phyloP scores from a whole-genome alignment of 805 yeast species.

The Starmerella bacillaris region DNA sequence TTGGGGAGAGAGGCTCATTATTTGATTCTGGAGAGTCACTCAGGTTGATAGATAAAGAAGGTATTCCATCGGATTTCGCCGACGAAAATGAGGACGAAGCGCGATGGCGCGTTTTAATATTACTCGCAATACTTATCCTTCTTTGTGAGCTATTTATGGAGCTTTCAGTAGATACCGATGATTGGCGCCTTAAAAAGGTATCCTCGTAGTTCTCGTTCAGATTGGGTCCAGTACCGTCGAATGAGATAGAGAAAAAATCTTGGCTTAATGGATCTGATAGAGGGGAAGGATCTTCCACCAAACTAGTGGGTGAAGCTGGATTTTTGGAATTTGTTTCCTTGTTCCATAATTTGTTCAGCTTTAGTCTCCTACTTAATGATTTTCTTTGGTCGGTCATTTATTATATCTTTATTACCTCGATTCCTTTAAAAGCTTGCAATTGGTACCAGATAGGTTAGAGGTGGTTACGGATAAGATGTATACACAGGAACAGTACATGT shows the following conservation, averaged over 20 bases:
- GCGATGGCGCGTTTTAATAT: not conserved
- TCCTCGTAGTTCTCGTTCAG: not conserved
- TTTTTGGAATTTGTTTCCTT: not conserved
- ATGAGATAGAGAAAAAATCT: not conserved
- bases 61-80: not conserved
- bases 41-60: not conserved
- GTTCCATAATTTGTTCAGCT: not conserved
- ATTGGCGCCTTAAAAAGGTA: not conserved
- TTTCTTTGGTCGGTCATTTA: not conserved
- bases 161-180: not conserved
- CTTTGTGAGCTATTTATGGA: not conserved
- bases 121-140: not conserved
- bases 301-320: not conserved
- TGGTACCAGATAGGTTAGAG: no score
- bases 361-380: not conserved
- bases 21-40: not conserved
- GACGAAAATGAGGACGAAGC: not conserved
- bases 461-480: no score
- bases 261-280: not conserved
- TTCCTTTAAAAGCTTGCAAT: no score
- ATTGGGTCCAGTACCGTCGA: not conserved
- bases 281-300: not conserved
- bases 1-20: not conserved
- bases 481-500: no score
- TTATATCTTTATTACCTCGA: no score